phyloP scores from a whole-genome alignment of 202 grass and related monocot species.

The Carex sylvatica region DNA sequence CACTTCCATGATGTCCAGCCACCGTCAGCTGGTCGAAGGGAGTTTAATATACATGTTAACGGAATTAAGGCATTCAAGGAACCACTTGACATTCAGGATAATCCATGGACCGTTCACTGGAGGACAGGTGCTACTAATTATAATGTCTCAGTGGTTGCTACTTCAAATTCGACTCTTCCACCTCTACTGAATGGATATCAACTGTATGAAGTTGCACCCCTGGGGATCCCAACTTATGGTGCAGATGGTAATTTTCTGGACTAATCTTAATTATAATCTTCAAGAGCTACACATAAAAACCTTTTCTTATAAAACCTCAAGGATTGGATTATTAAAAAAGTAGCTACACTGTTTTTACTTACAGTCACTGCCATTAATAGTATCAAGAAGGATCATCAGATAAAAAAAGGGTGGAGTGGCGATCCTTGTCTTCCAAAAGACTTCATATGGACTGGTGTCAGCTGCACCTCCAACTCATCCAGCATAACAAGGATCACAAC shows the following conservation, averaged over 20 bases:
- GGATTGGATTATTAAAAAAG: no score
- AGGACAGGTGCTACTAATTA: no score
- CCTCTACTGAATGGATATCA: conserved; percentile 49
- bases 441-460: conserved; percentile 23
- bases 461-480: not conserved
- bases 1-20: not conserved
- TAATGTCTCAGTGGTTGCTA: not conserved
- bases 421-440: conserved; percentile 31
- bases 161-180: conserved; percentile 14
- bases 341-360: not conserved
- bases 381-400: conserved; percentile 25
- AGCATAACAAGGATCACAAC: conserved; percentile 8
- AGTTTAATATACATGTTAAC: conserved; percentile 24
- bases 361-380: conserved; percentile 24
- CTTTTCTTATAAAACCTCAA: no score
- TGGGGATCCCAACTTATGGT: not conserved
- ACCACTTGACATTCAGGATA: no score
- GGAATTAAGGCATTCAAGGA: not conserved
- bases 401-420: conserved; percentile 27
- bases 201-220: not conserved
- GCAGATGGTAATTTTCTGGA: conserved; percentile 24
- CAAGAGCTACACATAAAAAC: no score
- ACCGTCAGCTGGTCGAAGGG: not conserved
- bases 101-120: no score
- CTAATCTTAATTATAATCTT: no score